Evolutionary conservation across 257 asterid species (phyloP).

Genomic region (Penstemon barbatus): DNA sequence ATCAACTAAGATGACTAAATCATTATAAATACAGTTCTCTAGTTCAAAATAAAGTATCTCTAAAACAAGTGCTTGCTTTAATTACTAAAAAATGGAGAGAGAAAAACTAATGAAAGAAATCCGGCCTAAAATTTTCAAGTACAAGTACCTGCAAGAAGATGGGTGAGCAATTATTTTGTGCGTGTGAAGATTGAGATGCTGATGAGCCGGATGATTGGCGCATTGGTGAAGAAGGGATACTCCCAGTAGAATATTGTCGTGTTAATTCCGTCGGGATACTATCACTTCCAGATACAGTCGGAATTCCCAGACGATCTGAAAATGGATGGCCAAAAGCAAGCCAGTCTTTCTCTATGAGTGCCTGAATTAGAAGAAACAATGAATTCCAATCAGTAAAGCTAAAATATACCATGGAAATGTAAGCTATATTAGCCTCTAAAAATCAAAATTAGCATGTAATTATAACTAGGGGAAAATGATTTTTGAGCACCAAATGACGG

Average conservation of each 20-base stretch:
- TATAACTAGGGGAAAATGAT: neutral
- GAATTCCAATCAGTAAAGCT: conserved; percentile 28
- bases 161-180: conserved; percentile 84
- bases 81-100: conserved; percentile 13
- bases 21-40: neutral
- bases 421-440: conserved; percentile 23
- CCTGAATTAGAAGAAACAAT: conserved; percentile 49
- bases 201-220: conserved; percentile 68
- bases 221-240: conserved; percentile 62
- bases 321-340: conserved; percentile 99
- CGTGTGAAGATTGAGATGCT: conserved; percentile 75
- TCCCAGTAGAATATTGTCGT: conserved; percentile 78
- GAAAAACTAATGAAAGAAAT: neutral
- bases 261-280: conserved; percentile 63
- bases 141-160: conserved; percentile 84
- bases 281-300: conserved; percentile 73
- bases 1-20: conserved; percentile 1
- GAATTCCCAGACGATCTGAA: conserved; percentile 88
- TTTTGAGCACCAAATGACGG: too few species aligned
- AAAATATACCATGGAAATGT: conserved; percentile 8
- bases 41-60: neutral
- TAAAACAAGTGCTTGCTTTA: conserved; percentile 15
- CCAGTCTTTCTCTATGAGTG: conserved; percentile 96
- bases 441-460: conserved; percentile 7
- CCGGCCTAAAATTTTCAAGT: conserved; percentile 4